Evolutionary conservation across 2,329 filamentous ascomycete species (phyloP).

Genomic region (Aspergillus viridinutans): DNA sequence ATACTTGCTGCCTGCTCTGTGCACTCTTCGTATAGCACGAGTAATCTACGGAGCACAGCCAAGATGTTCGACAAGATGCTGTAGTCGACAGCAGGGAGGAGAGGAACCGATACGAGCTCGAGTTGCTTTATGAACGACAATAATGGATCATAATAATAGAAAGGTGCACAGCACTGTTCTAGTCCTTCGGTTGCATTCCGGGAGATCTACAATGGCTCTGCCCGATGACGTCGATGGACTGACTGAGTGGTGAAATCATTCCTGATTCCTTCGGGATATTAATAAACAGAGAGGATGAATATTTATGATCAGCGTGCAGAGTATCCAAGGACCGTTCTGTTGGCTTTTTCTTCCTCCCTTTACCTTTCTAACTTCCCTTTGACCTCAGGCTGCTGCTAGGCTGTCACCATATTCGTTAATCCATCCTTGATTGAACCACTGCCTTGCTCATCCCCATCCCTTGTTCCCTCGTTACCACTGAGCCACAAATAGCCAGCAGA

Average conservation of each 20-base stretch:
- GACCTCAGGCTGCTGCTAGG: neutral
- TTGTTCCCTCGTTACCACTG: neutral
- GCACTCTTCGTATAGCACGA: too few species aligned
- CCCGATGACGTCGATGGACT: conserved; percentile 4
- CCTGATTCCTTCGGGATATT: neutral
- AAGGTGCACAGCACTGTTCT: too few species aligned
- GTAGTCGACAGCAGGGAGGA: neutral
- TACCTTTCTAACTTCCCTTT: neutral
- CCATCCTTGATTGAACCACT: neutral
- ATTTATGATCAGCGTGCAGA: neutral
- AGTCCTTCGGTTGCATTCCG: neutral
- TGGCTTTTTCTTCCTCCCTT: neutral
- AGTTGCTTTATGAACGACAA: neutral
- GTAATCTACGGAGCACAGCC: neutral
- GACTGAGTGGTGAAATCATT: conserved; percentile 2
- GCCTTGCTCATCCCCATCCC: neutral
- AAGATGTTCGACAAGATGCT: neutral
- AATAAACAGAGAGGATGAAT: neutral
- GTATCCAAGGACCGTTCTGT: neutral
- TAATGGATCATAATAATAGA: neutral
- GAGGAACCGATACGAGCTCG: neutral
- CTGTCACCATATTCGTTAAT: neutral
- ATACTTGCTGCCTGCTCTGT: neutral
- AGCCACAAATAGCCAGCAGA: neutral
- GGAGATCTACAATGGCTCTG: neutral